phyloP scores from a whole-genome alignment of 176 grass and related monocot species.

The Aechmea fasciata region DNA sequence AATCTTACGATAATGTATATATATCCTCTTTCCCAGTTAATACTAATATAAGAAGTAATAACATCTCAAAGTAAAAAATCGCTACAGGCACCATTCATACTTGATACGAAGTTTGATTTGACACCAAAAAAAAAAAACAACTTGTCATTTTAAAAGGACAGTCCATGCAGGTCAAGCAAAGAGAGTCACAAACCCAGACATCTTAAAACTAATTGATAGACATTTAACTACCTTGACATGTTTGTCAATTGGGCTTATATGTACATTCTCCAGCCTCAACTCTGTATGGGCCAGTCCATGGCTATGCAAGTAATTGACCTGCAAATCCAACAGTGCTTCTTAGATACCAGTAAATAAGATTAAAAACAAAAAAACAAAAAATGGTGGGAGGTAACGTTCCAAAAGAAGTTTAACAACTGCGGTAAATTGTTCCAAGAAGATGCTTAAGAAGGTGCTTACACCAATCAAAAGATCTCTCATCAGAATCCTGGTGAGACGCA shows the following conservation, averaged over 20 bases:
- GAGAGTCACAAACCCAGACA: no score
- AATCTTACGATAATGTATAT: no score
- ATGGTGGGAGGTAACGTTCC: no score
- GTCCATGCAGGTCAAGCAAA: no score
- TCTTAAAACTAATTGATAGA: neutral
- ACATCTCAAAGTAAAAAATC: no score
- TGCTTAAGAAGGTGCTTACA: slow-evolving; percentile 50
- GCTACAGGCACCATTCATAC: no score
- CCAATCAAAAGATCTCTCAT: slow-evolving; percentile 98
- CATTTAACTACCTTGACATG: slow-evolving; percentile 65
- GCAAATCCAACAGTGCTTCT: neutral
- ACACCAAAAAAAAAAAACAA: no score
- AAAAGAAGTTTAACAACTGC: slow-evolving; percentile 7
- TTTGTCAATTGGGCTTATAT: slow-evolving; percentile 92
- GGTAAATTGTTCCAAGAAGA: slow-evolving; percentile 5
- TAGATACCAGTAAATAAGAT: neutral
- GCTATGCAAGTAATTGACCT: slow-evolving; percentile 98
- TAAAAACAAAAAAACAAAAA: no score
- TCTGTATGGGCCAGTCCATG: slow-evolving; percentile 95
- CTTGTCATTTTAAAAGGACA: no score
- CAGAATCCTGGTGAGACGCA: slow-evolving; percentile 78
- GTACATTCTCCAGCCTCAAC: slow-evolving; percentile 83
- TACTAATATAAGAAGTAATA: no score
- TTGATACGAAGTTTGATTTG: no score
- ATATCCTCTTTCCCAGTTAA: no score